Conservation (phyloP, 768 basidiomycete genomes). For the Cyclocybe aegerita region DNA sequence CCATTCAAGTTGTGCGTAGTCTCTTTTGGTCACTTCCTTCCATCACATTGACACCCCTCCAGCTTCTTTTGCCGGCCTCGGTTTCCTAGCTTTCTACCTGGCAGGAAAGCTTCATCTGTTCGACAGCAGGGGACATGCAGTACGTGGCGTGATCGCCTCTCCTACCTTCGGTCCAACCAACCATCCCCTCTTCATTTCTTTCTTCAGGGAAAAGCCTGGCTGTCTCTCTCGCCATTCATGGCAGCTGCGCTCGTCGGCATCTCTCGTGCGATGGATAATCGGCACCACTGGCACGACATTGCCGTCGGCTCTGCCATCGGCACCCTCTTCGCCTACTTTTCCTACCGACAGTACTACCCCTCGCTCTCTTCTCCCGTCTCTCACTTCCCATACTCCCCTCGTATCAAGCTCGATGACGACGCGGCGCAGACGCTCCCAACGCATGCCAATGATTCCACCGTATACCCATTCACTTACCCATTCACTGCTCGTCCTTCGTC, state of each 20-base stretch:
- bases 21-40: neutral
- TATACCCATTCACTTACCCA: neutral
- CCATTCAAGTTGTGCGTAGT: constrained; percentile 75
- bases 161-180: neutral
- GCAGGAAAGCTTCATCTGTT: constrained; percentile 93
- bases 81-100: constrained; percentile 84
- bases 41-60: constrained; percentile 1
- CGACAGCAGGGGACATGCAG: constrained; percentile 73
- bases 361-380: constrained; percentile 56
- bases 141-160: constrained; percentile 27
- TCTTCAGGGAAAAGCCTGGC: constrained; percentile 75
- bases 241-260: constrained; percentile 80
- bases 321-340: constrained; percentile 64
- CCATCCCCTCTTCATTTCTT: constrained; percentile 3
- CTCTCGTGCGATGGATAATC: constrained; percentile 88
- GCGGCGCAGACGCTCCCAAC: constrained; percentile 38
- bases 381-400: constrained; percentile 71
- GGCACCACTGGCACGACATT: constrained; percentile 95
- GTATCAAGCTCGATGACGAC: constrained; percentile 49
- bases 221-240: constrained; percentile 72
- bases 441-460: constrained; percentile 11
- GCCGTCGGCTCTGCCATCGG: constrained; percentile 78
- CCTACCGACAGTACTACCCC: constrained; percentile 85
- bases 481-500: neutral
- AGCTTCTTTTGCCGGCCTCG: constrained; percentile 94